These are phyloP conservation scores for Apocynum venetum DNA, from an alignment of 257 asterid genomes.

Conservation along the genomic window DNA sequence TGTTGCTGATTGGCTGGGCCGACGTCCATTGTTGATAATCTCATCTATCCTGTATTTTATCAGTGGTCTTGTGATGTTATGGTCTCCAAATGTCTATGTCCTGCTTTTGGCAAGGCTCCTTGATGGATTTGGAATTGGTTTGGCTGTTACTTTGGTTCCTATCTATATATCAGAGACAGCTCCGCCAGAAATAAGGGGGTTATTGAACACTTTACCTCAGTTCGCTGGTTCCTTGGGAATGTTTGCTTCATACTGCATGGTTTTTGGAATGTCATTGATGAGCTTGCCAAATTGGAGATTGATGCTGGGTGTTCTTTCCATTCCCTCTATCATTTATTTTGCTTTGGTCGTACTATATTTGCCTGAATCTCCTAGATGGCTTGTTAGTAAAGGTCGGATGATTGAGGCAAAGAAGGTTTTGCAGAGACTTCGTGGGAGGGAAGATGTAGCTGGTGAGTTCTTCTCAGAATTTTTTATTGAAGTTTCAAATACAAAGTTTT, in stretches of 20 bases:
- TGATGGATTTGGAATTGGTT: slow-evolving; percentile 62
- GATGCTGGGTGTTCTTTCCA: slow-evolving; percentile 55
- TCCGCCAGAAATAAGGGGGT: slow-evolving; percentile 67
- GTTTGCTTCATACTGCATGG: slow-evolving; percentile 53
- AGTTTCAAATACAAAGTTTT: background rate
- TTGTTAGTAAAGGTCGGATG: slow-evolving; percentile 60
- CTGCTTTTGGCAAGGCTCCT: slow-evolving; percentile 56
- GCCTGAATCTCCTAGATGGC: slow-evolving; percentile 88
- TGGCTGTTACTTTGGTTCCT: slow-evolving; percentile 59
- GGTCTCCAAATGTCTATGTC: slow-evolving; percentile 63
- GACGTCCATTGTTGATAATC: slow-evolving; percentile 53
- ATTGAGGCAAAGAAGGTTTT: slow-evolving; percentile 52
- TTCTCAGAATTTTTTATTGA: background rate
- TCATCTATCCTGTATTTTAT: slow-evolving; percentile 46
- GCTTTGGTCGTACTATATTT: slow-evolving; percentile 38
- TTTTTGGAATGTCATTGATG: slow-evolving; percentile 52
- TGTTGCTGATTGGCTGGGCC: slow-evolving; percentile 53
- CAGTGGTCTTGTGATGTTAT: slow-evolving; percentile 52
- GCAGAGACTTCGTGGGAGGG: slow-evolving; percentile 54
- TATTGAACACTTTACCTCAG: slow-evolving; percentile 64
- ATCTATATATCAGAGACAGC: slow-evolving; percentile 63
- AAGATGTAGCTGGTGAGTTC: slow-evolving; percentile 57
- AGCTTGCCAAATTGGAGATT: slow-evolving; percentile 55
- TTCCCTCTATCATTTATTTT: slow-evolving; percentile 49
- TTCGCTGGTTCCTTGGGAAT: slow-evolving; percentile 48